phyloP scores from a whole-genome alignment of 2,329 filamentous ascomycete genomes.

The Sclerotinia glacialis region DNA sequence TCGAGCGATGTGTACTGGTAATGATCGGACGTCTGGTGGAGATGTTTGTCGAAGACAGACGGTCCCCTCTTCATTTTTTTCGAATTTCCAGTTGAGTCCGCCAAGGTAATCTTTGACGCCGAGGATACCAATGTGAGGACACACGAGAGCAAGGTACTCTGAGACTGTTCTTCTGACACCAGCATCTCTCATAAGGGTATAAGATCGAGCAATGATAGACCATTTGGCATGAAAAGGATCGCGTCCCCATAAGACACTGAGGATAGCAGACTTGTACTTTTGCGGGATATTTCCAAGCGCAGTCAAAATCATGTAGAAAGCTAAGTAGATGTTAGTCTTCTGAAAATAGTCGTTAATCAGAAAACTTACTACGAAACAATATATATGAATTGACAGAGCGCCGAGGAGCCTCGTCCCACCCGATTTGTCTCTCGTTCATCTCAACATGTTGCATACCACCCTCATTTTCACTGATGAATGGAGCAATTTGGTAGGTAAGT shows the following conservation, averaged over 20 bases:
- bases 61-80: conserved; percentile 21
- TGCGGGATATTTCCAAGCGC: conserved; percentile 25
- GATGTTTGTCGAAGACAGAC: conserved; percentile 26
- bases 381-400: conserved; percentile 29
- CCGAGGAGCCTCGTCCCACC: background rate
- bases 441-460: background rate
- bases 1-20: conserved; percentile 25
- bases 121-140: conserved; percentile 31
- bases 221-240: conserved; percentile 34
- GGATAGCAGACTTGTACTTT: conserved; percentile 29
- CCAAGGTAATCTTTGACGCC: conserved; percentile 27
- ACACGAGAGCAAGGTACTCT: conserved; percentile 25
- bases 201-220: conserved; percentile 30
- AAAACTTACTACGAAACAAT: conserved; percentile 26
- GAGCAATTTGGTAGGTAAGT: background rate
- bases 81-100: conserved; percentile 29
- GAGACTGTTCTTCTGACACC: conserved; percentile 27
- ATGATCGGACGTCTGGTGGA: conserved; percentile 25
- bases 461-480: background rate
- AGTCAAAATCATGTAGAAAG: conserved; percentile 21
- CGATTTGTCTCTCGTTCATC: background rate
- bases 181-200: conserved; percentile 30
- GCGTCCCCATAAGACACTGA: conserved; percentile 28
- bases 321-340: conserved; percentile 1
- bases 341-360: background rate